Percentiles rank a stretch among this genome's conserved stretches.
phyloP scores from a whole-genome alignment of 2,329 filamentous ascomycete genomes.

The Aspergillus sp. region DNA sequence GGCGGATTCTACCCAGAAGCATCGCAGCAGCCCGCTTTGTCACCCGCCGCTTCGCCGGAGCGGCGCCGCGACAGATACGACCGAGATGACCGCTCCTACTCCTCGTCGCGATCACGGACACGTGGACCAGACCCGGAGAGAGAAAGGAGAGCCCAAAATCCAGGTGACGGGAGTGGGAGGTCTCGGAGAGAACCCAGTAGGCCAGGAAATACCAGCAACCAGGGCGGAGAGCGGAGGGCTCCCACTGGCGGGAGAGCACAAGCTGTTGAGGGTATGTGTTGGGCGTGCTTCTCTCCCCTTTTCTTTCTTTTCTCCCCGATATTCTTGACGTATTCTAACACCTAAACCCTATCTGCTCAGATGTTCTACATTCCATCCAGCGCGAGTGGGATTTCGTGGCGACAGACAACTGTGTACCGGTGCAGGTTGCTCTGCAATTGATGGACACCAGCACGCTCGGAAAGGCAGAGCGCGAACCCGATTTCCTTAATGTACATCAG shows the following conservation, averaged over 20 bases:
- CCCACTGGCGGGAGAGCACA: conserved; percentile 23
- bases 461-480: conserved; percentile 80
- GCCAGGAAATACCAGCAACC: conserved; percentile 22
- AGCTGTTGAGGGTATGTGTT: conserved; percentile 36
- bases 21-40: conserved; percentile 26
- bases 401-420: conserved; percentile 81
- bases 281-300: background rate
- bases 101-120: conserved; percentile 36
- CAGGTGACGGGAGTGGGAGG: conserved; percentile 30
- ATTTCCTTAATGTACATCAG: conserved; percentile 79
- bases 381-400: conserved; percentile 92
- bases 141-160: conserved; percentile 25
- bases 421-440: conserved; percentile 90
- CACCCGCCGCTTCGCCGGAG: conserved; percentile 31
- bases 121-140: conserved; percentile 32
- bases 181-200: conserved; percentile 22
- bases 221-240: conserved; percentile 21
- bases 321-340: background rate
- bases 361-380: conserved; percentile 78
- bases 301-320: background rate
- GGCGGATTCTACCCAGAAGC: conserved; percentile 43
- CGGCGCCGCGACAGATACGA: conserved; percentile 32
- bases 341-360: conserved; percentile 26
- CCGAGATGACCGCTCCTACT: conserved; percentile 32
- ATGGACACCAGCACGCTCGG: conserved; percentile 93